Evolutionary conservation across 163 green algal genomes (phyloP).

Genomic region (Prototheca wickerhamii): DNA sequence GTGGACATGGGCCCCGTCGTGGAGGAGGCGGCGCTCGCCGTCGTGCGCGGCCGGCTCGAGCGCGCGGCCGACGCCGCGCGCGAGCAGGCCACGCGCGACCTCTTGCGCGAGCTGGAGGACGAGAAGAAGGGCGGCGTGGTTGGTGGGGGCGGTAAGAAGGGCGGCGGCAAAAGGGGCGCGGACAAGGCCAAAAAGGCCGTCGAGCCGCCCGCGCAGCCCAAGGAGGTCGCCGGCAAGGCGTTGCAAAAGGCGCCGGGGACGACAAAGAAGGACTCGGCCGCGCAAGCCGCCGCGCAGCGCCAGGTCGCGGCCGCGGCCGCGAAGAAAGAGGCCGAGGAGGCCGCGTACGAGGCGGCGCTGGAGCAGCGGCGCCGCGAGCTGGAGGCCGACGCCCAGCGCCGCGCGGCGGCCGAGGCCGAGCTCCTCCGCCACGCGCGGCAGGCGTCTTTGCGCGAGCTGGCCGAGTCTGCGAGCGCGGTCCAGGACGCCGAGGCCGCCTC

Average conservation of each 20-base stretch:
- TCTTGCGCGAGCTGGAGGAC: constrained; percentile 57
- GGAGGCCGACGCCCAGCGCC: constrained; percentile 34
- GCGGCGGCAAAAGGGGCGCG: neutral
- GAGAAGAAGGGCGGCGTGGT: constrained; percentile 29
- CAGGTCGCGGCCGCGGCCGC: constrained; percentile 6
- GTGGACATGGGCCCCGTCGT: constrained; percentile 52
- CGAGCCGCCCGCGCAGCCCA: neutral
- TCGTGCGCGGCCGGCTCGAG: constrained; percentile 43
- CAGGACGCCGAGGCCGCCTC: neutral
- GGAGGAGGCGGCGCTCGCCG: constrained; percentile 36
- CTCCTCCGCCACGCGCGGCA: constrained; percentile 18
- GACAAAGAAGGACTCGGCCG: constrained; percentile 13
- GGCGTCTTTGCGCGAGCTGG: constrained; percentile 14
- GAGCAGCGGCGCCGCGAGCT: constrained; percentile 55
- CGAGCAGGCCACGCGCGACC: constrained; percentile 44
- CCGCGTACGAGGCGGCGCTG: constrained; percentile 53
- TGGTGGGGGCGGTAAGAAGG: neutral
- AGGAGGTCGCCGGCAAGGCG: constrained; percentile 25
- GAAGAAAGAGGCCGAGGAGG: constrained; percentile 9
- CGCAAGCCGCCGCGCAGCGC: constrained; percentile 11
- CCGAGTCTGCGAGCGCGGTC: neutral
- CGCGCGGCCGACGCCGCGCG: constrained; percentile 33
- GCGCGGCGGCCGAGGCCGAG: constrained; percentile 16
- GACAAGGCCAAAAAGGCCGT: neutral
- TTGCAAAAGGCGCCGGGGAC: constrained; percentile 15